Percentiles rank a stretch among this genome's conserved stretches.
Conservation (phyloP, 495 filamentous ascomycete genomes). For the Hypoxylon cercidicola region DNA sequence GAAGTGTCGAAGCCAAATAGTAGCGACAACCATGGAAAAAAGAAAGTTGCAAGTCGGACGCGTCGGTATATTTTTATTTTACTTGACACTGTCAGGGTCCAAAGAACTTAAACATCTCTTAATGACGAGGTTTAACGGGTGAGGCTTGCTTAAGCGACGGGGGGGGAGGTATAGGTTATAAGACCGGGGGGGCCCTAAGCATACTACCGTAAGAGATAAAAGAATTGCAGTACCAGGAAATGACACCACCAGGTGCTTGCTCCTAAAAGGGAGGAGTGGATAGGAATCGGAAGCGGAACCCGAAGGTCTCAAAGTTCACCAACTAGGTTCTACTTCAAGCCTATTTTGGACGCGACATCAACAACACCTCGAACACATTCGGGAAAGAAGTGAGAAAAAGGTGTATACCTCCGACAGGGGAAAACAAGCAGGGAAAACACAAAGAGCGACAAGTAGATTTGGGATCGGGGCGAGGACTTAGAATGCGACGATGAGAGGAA, state of each 20-base stretch:
- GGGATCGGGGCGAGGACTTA: constrained; percentile 43
- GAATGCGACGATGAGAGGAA: constrained; percentile 36
- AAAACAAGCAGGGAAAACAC: constrained; percentile 38
- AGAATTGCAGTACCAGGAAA: constrained; percentile 50
- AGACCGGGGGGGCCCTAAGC: constrained; percentile 50
- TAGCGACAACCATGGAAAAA: constrained; percentile 44
- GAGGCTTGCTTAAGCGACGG: constrained; percentile 57
- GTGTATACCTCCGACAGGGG: constrained; percentile 36
- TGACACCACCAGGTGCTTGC: constrained; percentile 46
- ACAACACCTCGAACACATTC: constrained; percentile 26
- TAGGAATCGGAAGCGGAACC: constrained; percentile 57
- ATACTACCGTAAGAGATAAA: constrained; percentile 45
- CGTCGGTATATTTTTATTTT: constrained; percentile 57
- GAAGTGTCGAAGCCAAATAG: constrained; percentile 47
- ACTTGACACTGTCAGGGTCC: constrained; percentile 50
- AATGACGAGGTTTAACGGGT: constrained; percentile 56
- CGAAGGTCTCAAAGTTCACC: constrained; percentile 55
- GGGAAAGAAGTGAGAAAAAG: constrained; percentile 37
- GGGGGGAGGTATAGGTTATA: constrained; percentile 51
- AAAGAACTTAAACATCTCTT: constrained; percentile 48
- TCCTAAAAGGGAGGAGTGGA: constrained; percentile 53
- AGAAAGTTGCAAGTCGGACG: constrained; percentile 46
- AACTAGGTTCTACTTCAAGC: constrained; percentile 48
- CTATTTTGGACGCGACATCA: constrained; percentile 36
- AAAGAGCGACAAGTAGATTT: constrained; percentile 48